phyloP scores from a whole-genome alignment of 1,139 yeast genomes.

The Cylindricascospora bacillispora region DNA sequence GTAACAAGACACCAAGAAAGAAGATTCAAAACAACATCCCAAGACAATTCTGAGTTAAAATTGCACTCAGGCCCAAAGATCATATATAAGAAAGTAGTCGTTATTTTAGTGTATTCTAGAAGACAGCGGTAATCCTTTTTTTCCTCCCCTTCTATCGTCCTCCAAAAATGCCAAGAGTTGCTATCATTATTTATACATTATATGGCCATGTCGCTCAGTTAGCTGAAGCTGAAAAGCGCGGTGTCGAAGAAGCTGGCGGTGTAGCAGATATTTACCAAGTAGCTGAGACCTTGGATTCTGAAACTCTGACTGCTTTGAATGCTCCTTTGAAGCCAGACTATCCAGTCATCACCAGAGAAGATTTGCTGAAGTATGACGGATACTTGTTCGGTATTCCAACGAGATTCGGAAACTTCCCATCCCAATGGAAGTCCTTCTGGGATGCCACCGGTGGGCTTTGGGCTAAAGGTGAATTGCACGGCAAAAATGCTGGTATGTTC shows the following conservation, averaged over 20 bases:
- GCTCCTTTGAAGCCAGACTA: conserved; percentile 59
- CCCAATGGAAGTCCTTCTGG: conserved; percentile 74
- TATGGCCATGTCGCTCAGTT: conserved; percentile 65
- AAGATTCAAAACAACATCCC: too few species aligned
- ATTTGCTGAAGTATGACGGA: conserved; percentile 54
- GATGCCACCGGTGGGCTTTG: conserved; percentile 74
- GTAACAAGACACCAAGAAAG: too few species aligned
- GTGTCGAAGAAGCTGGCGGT: conserved; percentile 66
- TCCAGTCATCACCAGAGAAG: conserved; percentile 54
- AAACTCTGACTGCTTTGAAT: conserved; percentile 44
- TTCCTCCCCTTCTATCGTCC: conserved; percentile 1
- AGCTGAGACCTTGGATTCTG: conserved; percentile 62
- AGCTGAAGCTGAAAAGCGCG: conserved; percentile 59
- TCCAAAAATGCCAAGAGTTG: conserved; percentile 24
- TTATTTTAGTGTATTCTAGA: neutral
- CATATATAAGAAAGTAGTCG: neutral
- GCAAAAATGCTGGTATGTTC: conserved; percentile 66
- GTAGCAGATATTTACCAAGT: conserved; percentile 61
- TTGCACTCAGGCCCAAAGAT: too few species aligned
- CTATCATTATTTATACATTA: conserved; percentile 65
- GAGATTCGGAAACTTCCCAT: conserved; percentile 70
- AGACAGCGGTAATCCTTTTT: neutral
- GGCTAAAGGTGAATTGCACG: conserved; percentile 63
- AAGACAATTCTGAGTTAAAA: too few species aligned
- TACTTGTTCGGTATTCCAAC: conserved; percentile 76